Base-by-base conservation (phyloP, 345 rosid species). In the Cardamine occulta region DNA sequence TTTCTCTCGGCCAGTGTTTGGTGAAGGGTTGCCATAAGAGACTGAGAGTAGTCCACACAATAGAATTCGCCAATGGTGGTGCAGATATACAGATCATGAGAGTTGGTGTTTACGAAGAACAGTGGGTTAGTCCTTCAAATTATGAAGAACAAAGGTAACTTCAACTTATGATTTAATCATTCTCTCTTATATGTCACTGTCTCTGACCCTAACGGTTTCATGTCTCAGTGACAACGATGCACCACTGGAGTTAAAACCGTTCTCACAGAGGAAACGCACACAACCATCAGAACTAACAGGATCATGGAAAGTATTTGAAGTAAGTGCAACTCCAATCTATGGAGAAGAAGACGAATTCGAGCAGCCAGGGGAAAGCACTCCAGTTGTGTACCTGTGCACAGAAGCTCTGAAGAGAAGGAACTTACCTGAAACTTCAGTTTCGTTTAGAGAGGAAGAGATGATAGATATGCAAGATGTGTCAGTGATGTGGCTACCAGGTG, bases 11-110 rank as follows among this genome's bases (percentile, higher is more conserved):
- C 2, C 39, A 94, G 97, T 91, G 97, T 79, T 73, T 94, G 88
- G 98, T 94, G 59, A 94, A 91, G 84, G 96, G 98, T 68, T 94
- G 97, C 80, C 97, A 91, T 84, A 94, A 88, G 82, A 87, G 97
- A 83, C 88, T 94, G 26, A 88, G 98, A 8, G 85, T 89, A 72
- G 88, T 91, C 64, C 98, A 94, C 64, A 89, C 96, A 3, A 88
- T 91, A 55, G 95, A 94, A 57, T 91, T 94, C 72, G 80, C 77
- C 77, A 72, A 88, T 61, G 96, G 91, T 31, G 93, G 96, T 80
- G 86, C 93, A 39, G 88, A 87, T 53, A 78, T 94, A 73, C 98
- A 88, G 80, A 91, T 94, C 66, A 84, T 89, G 95, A 85, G 96
- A 83, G 96, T 91, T 85, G 97, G 95, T 32, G 87, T 85, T 71